These are phyloP conservation scores for Bruguiera gymnorhiza DNA, from an alignment of 345 rosid genomes.

Conservation along the genomic window DNA sequence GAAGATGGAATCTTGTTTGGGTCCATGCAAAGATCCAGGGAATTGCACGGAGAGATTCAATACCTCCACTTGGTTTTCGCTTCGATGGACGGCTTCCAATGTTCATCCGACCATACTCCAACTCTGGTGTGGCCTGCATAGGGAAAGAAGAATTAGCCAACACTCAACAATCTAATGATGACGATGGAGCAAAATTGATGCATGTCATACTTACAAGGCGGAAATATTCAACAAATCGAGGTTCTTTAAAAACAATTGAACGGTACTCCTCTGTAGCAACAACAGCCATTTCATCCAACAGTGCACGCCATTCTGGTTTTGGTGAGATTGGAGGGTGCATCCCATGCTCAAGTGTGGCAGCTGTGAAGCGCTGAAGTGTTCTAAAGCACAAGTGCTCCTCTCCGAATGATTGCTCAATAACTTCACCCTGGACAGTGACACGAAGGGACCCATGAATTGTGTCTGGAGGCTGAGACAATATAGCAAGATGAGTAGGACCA, in stretches of 20 bases:
- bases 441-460: conserved; percentile 91
- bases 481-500: conserved; percentile 99
- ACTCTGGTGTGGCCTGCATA: conserved; percentile 91
- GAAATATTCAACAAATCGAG: conserved; percentile 95
- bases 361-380: conserved; percentile 94
- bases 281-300: conserved; percentile 92
- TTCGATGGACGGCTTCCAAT: conserved; percentile 98
- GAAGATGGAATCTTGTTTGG: conserved; percentile 96
- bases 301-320: conserved; percentile 89
- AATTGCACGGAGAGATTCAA: conserved; percentile 93
- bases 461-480: conserved; percentile 98
- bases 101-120: conserved; percentile 97
- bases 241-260: conserved; percentile 82
- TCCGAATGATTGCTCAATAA: conserved; percentile 93
- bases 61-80: conserved; percentile 95
- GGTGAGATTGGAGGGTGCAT: conserved; percentile 93
- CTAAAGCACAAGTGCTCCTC: conserved; percentile 92
- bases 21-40: conserved; percentile 99
- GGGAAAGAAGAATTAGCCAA: conserved; percentile 13
- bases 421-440: conserved; percentile 96
- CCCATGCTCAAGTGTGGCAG: conserved; percentile 97
- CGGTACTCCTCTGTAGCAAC: conserved; percentile 92
- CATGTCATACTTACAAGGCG: conserved; percentile 68
- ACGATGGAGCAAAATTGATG: neutral
- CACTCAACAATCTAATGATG: conserved; percentile 2